phyloP scores from a whole-genome alignment of 2,329 filamentous ascomycete genomes.

The Chaetothyriales sp. region DNA sequence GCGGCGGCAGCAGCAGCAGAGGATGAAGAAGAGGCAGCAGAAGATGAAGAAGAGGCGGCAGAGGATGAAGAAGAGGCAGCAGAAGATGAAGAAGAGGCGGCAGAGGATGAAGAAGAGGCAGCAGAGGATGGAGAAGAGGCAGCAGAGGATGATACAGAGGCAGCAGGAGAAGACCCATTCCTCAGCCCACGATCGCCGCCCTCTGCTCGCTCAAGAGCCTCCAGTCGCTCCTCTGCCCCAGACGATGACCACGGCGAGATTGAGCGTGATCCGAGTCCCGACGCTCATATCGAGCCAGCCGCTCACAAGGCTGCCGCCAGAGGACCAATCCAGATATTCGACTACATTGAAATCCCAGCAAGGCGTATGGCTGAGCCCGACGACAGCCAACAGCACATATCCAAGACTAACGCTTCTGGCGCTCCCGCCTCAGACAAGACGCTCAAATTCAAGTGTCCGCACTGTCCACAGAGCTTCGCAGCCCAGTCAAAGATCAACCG shows the following conservation, averaged over 20 bases:
- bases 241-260: not conserved
- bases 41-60: not conserved
- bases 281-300: not conserved
- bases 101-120: not conserved
- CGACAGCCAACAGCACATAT: not conserved
- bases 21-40: not conserved
- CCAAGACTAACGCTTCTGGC: not conserved
- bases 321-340: conserved; percentile 3
- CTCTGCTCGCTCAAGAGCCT: not conserved
- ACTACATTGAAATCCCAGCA: conserved; percentile 4
- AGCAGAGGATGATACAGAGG: not conserved
- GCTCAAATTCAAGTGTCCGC: not conserved
- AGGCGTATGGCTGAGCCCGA: not conserved
- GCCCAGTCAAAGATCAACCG: not conserved
- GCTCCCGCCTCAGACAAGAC: not conserved
- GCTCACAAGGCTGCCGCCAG: conserved; percentile 1
- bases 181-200: no score
- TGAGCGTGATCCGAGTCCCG: not conserved
- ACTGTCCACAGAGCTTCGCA: not conserved
- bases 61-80: not conserved
- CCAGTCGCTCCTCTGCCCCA: not conserved
- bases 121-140: not conserved
- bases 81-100: not conserved
- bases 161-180: not conserved
- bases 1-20: no score